phyloP scores from a whole-genome alignment of 768 basidiomycete species.

The Roridomyces roridus region DNA sequence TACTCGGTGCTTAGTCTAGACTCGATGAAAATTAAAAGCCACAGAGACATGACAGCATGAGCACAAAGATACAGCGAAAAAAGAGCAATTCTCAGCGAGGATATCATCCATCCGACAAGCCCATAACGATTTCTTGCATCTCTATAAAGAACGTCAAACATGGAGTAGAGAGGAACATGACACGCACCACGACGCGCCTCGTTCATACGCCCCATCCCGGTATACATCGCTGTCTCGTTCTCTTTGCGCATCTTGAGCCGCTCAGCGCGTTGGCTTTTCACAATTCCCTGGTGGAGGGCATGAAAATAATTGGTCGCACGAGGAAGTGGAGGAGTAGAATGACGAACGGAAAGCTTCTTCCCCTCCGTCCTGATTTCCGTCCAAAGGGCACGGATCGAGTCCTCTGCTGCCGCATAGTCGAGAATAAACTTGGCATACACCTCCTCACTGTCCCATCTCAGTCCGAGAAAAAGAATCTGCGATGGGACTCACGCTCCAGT shows the following conservation, averaged over 20 bases:
- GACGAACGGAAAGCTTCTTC: constrained; percentile 18
- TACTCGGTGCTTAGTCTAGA: no score
- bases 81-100: no score
- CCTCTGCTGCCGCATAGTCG: constrained; percentile 30
- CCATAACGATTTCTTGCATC: no score
- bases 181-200: constrained; percentile 27
- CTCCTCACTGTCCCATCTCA: constrained; percentile 18
- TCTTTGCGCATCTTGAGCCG: background rate
- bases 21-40: no score
- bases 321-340: background rate
- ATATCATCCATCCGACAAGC: no score
- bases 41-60: no score
- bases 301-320: background rate
- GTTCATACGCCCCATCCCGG: constrained; percentile 24
- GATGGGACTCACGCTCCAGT: background rate
- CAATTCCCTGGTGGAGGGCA: constrained; percentile 6
- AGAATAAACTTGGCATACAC: constrained; percentile 23
- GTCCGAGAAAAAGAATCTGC: background rate
- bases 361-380: constrained; percentile 24
- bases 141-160: no score
- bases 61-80: no score
- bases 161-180: constrained; percentile 34
- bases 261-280: constrained; percentile 5
- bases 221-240: constrained; percentile 24
- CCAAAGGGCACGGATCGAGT: constrained; percentile 31